Percentiles rank a stretch among this genome's conserved stretches.
These are phyloP conservation scores for Starmerella powellii DNA, from an alignment of 805 yeast genomes.

Conservation along the genomic window DNA sequence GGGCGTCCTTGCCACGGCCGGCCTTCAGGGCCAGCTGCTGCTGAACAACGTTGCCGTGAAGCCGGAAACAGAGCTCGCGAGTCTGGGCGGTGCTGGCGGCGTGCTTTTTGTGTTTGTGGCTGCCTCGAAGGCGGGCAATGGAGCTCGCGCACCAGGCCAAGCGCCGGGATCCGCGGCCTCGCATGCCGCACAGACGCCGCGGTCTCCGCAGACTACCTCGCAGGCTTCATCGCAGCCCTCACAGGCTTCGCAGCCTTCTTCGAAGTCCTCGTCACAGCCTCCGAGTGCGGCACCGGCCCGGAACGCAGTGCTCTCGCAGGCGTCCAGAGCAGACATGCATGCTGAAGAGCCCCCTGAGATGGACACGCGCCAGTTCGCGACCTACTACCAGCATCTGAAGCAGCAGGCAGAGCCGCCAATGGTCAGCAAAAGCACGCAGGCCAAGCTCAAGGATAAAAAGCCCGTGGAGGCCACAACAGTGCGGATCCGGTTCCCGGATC, in stretches of 20 bases:
- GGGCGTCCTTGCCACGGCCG: constrained; percentile 11
- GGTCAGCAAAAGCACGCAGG: constrained; percentile 34
- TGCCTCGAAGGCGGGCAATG: no score
- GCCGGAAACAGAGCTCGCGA: constrained; percentile 1
- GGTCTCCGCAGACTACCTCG: no score
- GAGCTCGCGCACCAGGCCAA: no score
- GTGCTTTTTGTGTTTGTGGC: neutral
- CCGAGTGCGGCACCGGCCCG: no score
- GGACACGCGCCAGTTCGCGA: constrained; percentile 41
- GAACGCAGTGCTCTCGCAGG: neutral
- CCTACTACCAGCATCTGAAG: constrained; percentile 41
- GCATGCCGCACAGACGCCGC: no score
- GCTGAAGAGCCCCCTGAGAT: constrained; percentile 34
- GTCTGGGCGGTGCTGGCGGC: constrained; percentile 14
- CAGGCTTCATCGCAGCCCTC: no score
- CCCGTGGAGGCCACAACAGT: constrained; percentile 31
- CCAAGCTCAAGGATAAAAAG: constrained; percentile 25
- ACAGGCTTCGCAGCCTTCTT: no score
- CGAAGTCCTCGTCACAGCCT: no score
- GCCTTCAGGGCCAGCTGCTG: constrained; percentile 8
- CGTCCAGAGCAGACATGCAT: neutral
- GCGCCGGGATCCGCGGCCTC: no score
- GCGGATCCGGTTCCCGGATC: constrained; percentile 49
- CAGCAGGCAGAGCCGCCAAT: constrained; percentile 33
- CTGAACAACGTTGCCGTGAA: constrained; percentile 5